Percentiles rank a stretch among this genome's conserved stretches.
Evolutionary conservation across 2,329 filamentous ascomycete genomes (phyloP).

Genomic region (Fusarium azukiicola): DNA sequence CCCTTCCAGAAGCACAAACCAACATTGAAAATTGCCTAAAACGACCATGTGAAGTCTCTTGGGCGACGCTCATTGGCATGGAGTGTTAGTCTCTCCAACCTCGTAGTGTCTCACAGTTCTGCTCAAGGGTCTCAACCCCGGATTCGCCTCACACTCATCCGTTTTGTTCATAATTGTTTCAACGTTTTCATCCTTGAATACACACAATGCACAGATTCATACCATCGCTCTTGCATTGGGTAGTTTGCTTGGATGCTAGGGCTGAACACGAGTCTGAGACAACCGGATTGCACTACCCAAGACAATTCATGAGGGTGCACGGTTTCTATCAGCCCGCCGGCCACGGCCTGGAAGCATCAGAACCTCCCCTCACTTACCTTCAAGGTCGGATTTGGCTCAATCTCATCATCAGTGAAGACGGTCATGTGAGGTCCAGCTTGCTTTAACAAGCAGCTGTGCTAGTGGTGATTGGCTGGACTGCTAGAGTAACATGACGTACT

Average conservation of each 20-base stretch:
- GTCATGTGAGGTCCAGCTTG: not conserved
- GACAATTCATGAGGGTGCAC: not conserved
- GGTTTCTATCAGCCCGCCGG: not conserved
- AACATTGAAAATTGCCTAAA: constrained; percentile 9
- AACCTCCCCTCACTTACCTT: not conserved
- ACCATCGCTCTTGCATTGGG: not conserved
- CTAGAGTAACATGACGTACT: too few relatives aligned
- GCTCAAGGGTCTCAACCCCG: constrained; percentile 5
- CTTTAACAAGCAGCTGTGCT: not conserved
- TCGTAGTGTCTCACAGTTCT: constrained; percentile 26
- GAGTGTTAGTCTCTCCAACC: not conserved
- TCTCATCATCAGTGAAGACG: not conserved
- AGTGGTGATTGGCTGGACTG: not conserved
- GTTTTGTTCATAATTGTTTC: not conserved
- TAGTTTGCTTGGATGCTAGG: not conserved
- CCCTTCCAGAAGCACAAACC: constrained; percentile 7
- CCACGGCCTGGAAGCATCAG: not conserved
- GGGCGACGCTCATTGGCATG: constrained; percentile 21
- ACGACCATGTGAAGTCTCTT: constrained; percentile 34
- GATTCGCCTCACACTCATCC: not conserved
- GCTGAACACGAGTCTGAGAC: not conserved
- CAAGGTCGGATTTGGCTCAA: not conserved
- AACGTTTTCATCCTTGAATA: constrained; percentile 21
- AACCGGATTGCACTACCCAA: not conserved
- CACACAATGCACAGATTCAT: not conserved